Percentiles rank a stretch among this genome's conserved stretches.
phyloP scores from a whole-genome alignment of 768 basidiomycete genomes.

The Mrakia hoshinonis region DNA sequence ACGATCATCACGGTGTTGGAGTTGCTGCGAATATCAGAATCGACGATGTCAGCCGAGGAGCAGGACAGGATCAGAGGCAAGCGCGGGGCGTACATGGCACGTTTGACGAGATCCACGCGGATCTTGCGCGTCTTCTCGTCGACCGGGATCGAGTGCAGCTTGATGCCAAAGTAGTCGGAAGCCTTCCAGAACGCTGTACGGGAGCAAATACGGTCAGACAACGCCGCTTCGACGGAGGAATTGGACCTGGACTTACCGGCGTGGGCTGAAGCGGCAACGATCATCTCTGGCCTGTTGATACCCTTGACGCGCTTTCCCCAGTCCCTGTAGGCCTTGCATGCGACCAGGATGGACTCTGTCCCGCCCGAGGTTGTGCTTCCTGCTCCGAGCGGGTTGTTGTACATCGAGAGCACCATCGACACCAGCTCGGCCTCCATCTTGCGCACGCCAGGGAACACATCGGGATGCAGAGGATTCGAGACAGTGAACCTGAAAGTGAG shows the following conservation, averaged over 20 bases:
- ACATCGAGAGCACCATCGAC: conserved; percentile 43
- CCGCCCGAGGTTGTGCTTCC: conserved; percentile 92
- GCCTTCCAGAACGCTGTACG: conserved; percentile 97
- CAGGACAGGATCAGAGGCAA: conserved; percentile 65
- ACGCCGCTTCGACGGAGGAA: neutral
- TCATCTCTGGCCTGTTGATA: conserved; percentile 90
- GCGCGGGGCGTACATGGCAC: conserved; percentile 46
- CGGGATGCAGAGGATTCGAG: conserved; percentile 54
- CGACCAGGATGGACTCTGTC: conserved; percentile 78
- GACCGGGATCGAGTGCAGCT: conserved; percentile 78
- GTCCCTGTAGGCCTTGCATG: conserved; percentile 66
- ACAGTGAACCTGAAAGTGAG: conserved; percentile 46
- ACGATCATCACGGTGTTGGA: conserved; percentile 29
- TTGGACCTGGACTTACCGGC: neutral
- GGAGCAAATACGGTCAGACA: conserved; percentile 40
- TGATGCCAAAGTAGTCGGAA: conserved; percentile 76
- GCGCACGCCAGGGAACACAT: conserved; percentile 41
- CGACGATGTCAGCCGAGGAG: neutral
- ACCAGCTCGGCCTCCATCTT: conserved; percentile 96
- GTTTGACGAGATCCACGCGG: conserved; percentile 62
- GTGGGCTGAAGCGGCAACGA: conserved; percentile 34
- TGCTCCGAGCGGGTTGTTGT: conserved; percentile 69
- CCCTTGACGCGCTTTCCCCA: conserved; percentile 55
- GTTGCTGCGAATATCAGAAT: conserved; percentile 3
- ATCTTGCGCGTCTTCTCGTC: conserved; percentile 67